These are phyloP conservation scores for Candida pseudocylindracea DNA, from an alignment of 1,139 yeast species.

Conservation along the genomic window DNA sequence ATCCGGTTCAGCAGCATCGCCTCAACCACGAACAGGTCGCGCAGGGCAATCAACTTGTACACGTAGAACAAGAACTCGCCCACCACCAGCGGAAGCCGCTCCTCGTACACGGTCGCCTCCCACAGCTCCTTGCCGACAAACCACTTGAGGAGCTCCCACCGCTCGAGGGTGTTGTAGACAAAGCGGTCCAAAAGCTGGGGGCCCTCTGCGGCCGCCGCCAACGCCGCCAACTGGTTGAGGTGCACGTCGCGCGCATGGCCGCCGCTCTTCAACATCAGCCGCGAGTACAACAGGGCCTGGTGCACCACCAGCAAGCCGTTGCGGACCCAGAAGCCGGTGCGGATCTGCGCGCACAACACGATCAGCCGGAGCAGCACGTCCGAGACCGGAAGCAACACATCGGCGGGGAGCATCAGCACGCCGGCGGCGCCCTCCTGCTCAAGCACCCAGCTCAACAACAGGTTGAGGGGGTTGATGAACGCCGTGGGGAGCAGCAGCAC, in stretches of 20 bases:
- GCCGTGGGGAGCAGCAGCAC: no score
- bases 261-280: conserved; percentile 12
- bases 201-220: conserved; percentile 11
- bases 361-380: conserved; percentile 37
- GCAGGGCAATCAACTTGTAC: conserved; percentile 32
- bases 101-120: conserved; percentile 29
- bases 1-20: conserved; percentile 8
- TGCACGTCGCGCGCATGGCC: conserved; percentile 27
- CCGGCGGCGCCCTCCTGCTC: conserved; percentile 9
- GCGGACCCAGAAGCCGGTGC: conserved; percentile 75
- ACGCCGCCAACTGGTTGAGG: conserved; percentile 28
- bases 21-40: conserved; percentile 15
- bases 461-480: conserved; percentile 35
- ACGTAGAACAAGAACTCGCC: conserved; percentile 32
- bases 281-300: neutral
- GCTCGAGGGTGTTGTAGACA: conserved; percentile 20
- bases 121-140: conserved; percentile 14
- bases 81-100: conserved; percentile 24
- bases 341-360: conserved; percentile 54
- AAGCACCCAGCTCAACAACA: conserved; percentile 22
- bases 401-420: no score
- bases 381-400: conserved; percentile 18
- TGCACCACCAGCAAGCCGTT: conserved; percentile 24
- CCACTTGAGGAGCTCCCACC: conserved; percentile 43
- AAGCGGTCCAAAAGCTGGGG: conserved; percentile 15